A percentile compares a stretch with the other conserved stretches of the same genome.
phyloP scores from a whole-genome alignment of 2,329 filamentous ascomycete genomes.

The Massarina eburnea region DNA sequence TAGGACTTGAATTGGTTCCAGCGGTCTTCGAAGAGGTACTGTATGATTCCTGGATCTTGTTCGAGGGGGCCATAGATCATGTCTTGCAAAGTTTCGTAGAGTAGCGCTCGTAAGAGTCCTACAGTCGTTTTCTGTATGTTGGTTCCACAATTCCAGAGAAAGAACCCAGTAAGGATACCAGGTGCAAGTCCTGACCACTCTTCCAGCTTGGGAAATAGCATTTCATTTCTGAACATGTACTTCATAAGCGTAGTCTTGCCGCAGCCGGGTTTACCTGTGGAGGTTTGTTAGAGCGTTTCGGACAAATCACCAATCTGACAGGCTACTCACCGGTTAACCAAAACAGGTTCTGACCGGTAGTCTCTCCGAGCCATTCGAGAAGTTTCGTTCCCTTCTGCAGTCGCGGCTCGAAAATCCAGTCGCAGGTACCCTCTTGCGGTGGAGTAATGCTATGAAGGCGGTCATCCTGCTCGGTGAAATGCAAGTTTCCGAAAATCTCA shows the following conservation, averaged over 20 bases:
- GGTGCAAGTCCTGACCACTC: slow-evolving; percentile 31
- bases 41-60: slow-evolving; percentile 24
- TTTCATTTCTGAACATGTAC: slow-evolving; percentile 32
- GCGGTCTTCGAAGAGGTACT: slow-evolving; percentile 28
- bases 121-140: slow-evolving; percentile 27
- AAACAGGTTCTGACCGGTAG: slow-evolving; percentile 28
- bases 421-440: slow-evolving; percentile 22
- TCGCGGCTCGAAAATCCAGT: slow-evolving; percentile 25
- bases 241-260: slow-evolving; percentile 53
- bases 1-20: slow-evolving; percentile 33
- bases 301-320: neutral
- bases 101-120: slow-evolving; percentile 27
- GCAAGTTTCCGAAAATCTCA: slow-evolving; percentile 22
- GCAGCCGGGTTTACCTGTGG: slow-evolving; percentile 44
- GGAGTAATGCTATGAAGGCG: slow-evolving; percentile 22
- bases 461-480: slow-evolving; percentile 28
- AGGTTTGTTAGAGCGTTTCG: neutral
- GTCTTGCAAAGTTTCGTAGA: slow-evolving; percentile 35
- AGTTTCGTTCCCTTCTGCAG: slow-evolving; percentile 19
- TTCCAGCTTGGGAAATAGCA: slow-evolving; percentile 26
- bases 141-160: slow-evolving; percentile 48
- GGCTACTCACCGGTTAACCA: slow-evolving; percentile 29
- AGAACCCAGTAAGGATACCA: slow-evolving; percentile 44
- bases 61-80: slow-evolving; percentile 35
- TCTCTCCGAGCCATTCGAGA: slow-evolving; percentile 30